Conservation (phyloP, 108 stramenopile species). For the Cyclotella sp. region DNA sequence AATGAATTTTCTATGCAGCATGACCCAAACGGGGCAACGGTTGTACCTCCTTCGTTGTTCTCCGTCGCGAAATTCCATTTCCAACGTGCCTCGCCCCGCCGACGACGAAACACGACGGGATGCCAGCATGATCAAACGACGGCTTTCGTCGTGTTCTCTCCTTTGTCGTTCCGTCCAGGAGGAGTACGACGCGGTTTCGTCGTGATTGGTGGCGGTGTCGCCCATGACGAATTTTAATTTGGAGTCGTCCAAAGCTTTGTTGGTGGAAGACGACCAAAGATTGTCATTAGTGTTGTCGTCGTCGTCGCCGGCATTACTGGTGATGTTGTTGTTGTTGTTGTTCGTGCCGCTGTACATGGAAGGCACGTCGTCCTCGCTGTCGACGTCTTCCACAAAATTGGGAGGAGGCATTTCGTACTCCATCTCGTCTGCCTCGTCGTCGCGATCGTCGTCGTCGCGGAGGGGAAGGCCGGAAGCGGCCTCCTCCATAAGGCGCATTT, state of each 20-base stretch:
- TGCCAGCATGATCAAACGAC: slow-evolving; percentile 26
- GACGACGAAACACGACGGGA: slow-evolving; percentile 1
- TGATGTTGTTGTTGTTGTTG: neutral
- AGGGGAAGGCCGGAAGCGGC: slow-evolving; percentile 41
- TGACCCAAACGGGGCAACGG: neutral
- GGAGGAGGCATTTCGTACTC: slow-evolving; percentile 8
- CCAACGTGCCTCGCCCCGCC: neutral
- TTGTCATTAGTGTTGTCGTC: too few relatives aligned
- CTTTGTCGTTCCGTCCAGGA: neutral
- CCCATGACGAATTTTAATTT: slow-evolving; percentile 31
- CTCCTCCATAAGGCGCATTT: slow-evolving; percentile 55
- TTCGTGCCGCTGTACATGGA: neutral
- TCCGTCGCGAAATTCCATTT: neutral
- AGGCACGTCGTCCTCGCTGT: neutral
- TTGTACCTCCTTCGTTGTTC: neutral
- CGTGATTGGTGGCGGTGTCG: neutral
- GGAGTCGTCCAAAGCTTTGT: slow-evolving; percentile 6
- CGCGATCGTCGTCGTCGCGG: neutral
- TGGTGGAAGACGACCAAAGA: neutral
- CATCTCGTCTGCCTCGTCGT: slow-evolving; percentile 24
- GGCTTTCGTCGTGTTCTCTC: slow-evolving; percentile 27
- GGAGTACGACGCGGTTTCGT: neutral
- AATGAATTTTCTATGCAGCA: neutral
- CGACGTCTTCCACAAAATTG: neutral
- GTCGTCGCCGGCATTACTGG: neutral